Evolutionary conservation across 192 early-diverging fungal species (phyloP).

Genomic region (Gonapodya prolifera): DNA sequence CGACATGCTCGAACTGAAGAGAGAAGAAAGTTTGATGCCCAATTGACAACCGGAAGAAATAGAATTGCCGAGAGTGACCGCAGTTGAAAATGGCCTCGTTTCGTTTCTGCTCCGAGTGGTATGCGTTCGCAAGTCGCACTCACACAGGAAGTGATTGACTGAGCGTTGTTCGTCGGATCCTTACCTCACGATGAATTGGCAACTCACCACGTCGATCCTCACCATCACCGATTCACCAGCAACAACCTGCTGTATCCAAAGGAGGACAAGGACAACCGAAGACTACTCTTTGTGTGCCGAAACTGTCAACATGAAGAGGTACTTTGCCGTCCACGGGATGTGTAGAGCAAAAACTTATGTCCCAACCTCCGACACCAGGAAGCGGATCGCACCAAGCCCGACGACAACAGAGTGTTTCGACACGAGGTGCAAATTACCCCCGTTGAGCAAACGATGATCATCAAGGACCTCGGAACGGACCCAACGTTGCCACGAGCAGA

Average conservation of each 20-base stretch:
- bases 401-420: not conserved
- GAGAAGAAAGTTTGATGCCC: too few species aligned
- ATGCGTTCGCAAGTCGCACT: too few species aligned
- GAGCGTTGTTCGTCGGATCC: too few species aligned
- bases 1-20: too few species aligned
- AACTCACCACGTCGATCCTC: too few species aligned
- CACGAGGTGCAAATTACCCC: not conserved
- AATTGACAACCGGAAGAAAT: too few species aligned
- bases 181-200: too few species aligned
- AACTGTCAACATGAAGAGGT: slow-evolving; percentile 33
- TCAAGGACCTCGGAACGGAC: slow-evolving; percentile 30
- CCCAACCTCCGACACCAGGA: slow-evolving; percentile 22
- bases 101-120: too few species aligned
- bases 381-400: not conserved
- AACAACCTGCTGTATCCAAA: slow-evolving; percentile 40
- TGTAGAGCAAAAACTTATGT: slow-evolving; percentile 30
- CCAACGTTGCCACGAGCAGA: slow-evolving; percentile 31
- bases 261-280: slow-evolving; percentile 23
- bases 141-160: too few species aligned
- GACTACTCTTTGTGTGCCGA: slow-evolving; percentile 32
- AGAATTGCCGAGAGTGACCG: too few species aligned
- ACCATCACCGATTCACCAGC: slow-evolving; percentile 10
- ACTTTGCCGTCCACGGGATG: slow-evolving; percentile 15
- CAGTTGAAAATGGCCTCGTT: too few species aligned
- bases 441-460: slow-evolving; percentile 26